Evolutionary conservation across 331 rosid genomes (phyloP).

Genomic region (Saraca asoca): DNA sequence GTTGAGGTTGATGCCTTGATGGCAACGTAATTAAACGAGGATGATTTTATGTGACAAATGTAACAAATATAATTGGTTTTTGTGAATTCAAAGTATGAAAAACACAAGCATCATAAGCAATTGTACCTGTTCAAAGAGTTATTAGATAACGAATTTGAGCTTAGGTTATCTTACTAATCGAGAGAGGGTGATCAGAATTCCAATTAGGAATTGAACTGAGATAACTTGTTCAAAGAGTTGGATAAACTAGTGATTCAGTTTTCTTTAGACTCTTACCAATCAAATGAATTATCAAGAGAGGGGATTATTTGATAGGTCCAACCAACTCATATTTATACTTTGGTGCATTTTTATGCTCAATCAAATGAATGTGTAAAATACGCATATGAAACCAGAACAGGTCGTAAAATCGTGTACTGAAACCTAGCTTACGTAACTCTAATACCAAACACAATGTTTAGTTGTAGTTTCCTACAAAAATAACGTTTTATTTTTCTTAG

Average conservation of each 20-base stretch:
- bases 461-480: too few species aligned
- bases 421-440: too few species aligned
- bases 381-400: neutral
- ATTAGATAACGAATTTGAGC: slow-evolving; percentile 19
- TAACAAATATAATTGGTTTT: neutral
- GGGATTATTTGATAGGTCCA: slow-evolving; percentile 37
- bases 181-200: too few species aligned
- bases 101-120: slow-evolving; percentile 27
- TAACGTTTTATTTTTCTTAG: too few species aligned
- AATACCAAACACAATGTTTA: too few species aligned
- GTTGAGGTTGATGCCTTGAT: neutral
- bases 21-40: slow-evolving; percentile 1
- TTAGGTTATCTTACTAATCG: too few species aligned
- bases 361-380: too few species aligned
- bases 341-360: too few species aligned
- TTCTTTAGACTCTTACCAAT: slow-evolving; percentile 16
- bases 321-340: slow-evolving; percentile 43
- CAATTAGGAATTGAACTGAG: too few species aligned
- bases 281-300: too few species aligned
- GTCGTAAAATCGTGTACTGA: too few species aligned
- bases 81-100: slow-evolving; percentile 26
- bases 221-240: slow-evolving; percentile 28
- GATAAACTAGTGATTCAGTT: slow-evolving; percentile 20
- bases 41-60: neutral
- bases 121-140: slow-evolving; percentile 27